phyloP scores from a whole-genome alignment of 345 rosid species.

The Eutrema heterophyllum region DNA sequence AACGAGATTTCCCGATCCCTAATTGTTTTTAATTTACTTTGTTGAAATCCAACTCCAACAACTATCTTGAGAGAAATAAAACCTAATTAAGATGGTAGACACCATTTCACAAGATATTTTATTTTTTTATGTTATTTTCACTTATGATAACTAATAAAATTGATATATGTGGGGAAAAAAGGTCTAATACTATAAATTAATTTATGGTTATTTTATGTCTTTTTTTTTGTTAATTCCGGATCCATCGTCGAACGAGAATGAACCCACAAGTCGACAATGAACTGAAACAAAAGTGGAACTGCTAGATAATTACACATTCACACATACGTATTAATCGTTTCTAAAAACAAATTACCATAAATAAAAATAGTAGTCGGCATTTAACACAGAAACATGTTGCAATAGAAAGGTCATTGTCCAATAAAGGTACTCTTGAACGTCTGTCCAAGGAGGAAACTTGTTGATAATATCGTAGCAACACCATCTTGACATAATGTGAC shows the following conservation, averaged over 20 bases:
- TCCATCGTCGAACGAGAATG: neutral
- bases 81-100: too few relatives aligned
- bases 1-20: too few relatives aligned
- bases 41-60: too few relatives aligned
- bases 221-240: too few relatives aligned
- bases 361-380: neutral
- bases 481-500: slow-evolving; percentile 15
- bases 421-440: neutral
- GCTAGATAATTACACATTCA: neutral
- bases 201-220: too few relatives aligned
- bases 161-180: neutral
- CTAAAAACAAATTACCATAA: neutral
- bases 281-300: neutral
- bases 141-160: too few relatives aligned
- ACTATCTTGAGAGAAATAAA: too few relatives aligned
- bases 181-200: too few relatives aligned
- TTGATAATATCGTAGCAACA: slow-evolving; percentile 4
- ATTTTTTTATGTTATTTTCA: too few relatives aligned
- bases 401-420: slow-evolving; percentile 5
- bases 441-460: neutral
- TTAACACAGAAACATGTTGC: slow-evolving; percentile 4
- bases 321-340: neutral
- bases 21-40: too few relatives aligned
- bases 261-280: neutral
- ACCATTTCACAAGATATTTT: too few relatives aligned